Evolutionary conservation across 2,329 filamentous ascomycete genomes (phyloP), one percentile per base, ranked within the genome.

Genomic region (Diaporthe sp.): DNA sequence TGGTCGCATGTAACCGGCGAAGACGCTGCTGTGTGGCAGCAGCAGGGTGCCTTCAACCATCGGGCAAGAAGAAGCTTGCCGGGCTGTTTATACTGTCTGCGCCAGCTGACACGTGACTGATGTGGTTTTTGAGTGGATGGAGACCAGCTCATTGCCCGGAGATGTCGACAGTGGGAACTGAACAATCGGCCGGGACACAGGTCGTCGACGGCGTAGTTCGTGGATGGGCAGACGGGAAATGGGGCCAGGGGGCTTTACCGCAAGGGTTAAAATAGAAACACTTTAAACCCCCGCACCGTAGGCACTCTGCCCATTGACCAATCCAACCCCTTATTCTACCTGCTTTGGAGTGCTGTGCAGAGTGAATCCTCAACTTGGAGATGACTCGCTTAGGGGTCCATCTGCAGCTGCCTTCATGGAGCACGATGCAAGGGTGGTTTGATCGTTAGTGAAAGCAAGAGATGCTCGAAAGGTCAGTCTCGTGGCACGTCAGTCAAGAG

Each of bases 201-300:
- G 59, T 61, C 39, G 47, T 68, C 50, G 15, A 61, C 12, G 44
- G 39, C 30, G 47, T 50, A 27, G 42, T 51, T 51, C 50, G 42
- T 50, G 10, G 17, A 50, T 35, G 25, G 42, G 35, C 30, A 50
- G 42, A 35, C 25, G 15, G 27, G 25, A 19, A 37, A 42, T 47
- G 30, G 39, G 44, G 61, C 25, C 22, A 50, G 61, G 39, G 61
- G 42, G 39, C 61, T 30, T 68, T 47, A 47, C 42, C 32, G 51
- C 39, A 55, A 50, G 68, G 47, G 47, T 69, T 27, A 75, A 37
- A 73, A 59, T 74, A 71, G 71, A 71, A 73, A 69, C 71, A 75
- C 59, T 70, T 73, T 66, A 56, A 47, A 32, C 53, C 68, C 42
- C 58, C 65, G 56, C 71, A 68, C 65, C 47, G 39, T 39, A 59